These are phyloP conservation scores for Lepidium sativum DNA, from an alignment of 345 rosid species.

Conservation along the genomic window DNA sequence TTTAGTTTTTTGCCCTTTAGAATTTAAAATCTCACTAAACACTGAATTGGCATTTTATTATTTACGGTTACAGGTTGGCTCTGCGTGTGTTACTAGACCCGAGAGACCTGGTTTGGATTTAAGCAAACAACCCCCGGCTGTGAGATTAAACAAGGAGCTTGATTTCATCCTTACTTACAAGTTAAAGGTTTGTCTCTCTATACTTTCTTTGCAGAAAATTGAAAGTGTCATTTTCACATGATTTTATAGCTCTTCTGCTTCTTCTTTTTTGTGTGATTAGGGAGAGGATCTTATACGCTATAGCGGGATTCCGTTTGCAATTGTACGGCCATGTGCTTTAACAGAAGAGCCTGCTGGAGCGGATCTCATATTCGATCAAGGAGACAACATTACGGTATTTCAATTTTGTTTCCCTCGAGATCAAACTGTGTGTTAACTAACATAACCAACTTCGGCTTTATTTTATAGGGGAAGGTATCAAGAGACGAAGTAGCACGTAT, in stretches of 20 bases:
- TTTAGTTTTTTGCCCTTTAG: background rate
- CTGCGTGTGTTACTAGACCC: constrained; percentile 95
- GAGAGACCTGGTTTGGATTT: constrained; percentile 94
- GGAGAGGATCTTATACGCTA: constrained; percentile 87
- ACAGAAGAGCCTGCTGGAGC: constrained; percentile 99
- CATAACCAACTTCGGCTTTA: background rate
- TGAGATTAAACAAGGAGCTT: constrained; percentile 90
- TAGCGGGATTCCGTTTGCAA: constrained; percentile 79
- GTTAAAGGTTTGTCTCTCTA: constrained; percentile 52
- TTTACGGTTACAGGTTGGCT: constrained; percentile 46
- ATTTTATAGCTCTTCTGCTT: background rate
- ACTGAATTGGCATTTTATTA: background rate
- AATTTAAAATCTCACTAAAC: background rate
- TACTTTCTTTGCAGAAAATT: background rate
- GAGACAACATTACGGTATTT: constrained; percentile 81
- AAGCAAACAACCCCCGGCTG: constrained; percentile 94
- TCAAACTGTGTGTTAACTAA: background rate
- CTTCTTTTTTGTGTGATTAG: constrained; percentile 23
- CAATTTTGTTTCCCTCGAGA: background rate
- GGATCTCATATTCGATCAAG: constrained; percentile 86
- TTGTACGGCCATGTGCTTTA: constrained; percentile 85
- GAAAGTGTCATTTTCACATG: background rate
- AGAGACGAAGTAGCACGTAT: constrained; percentile 91
- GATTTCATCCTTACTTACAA: constrained; percentile 78
- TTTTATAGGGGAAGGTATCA: constrained; percentile 73